Conservation (phyloP, 257 asterid genomes). For the Nicotiana otophora region DNA sequence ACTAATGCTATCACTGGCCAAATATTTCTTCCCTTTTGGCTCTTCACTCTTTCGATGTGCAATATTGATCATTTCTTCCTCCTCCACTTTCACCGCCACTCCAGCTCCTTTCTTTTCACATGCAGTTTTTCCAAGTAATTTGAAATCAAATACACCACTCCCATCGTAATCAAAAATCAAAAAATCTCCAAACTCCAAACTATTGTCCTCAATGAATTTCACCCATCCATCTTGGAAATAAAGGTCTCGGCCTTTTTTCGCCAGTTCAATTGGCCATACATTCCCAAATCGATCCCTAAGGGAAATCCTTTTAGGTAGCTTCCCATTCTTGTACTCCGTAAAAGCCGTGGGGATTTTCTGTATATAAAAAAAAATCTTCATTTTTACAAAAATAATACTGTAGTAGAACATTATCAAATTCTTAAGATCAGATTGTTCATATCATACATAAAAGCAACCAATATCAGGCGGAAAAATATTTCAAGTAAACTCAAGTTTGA, state of each 20-base stretch:
- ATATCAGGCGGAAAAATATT: not conserved
- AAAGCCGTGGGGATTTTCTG: not conserved
- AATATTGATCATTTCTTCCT: not conserved
- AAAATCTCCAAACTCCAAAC: not conserved
- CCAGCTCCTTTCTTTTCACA: constrained; percentile 8
- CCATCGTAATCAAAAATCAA: not conserved
- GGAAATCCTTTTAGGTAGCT: not conserved
- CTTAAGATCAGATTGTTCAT: not conserved
- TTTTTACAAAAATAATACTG: not conserved
- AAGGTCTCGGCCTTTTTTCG: not conserved
- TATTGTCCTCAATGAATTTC: constrained; percentile 7
- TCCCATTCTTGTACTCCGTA: not conserved
- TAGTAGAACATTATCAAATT: not conserved
- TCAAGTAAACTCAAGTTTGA: not conserved
- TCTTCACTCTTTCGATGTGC: not conserved
- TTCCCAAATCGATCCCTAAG: constrained; percentile 1
- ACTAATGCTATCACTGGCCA: not conserved
- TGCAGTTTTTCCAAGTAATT: not conserved
- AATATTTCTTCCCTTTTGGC: not conserved
- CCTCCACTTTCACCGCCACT: not conserved
- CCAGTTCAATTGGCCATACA: not conserved
- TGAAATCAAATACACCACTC: not conserved
- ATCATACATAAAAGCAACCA: not conserved
- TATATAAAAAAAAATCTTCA: not conserved
- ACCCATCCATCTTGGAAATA: constrained; percentile 2